Percentiles rank a stretch among this genome's conserved stretches.
These are phyloP conservation scores for Lasiodiplodia sp. DNA, from an alignment of 2,329 filamentous ascomycete genomes.

Conservation along the genomic window DNA sequence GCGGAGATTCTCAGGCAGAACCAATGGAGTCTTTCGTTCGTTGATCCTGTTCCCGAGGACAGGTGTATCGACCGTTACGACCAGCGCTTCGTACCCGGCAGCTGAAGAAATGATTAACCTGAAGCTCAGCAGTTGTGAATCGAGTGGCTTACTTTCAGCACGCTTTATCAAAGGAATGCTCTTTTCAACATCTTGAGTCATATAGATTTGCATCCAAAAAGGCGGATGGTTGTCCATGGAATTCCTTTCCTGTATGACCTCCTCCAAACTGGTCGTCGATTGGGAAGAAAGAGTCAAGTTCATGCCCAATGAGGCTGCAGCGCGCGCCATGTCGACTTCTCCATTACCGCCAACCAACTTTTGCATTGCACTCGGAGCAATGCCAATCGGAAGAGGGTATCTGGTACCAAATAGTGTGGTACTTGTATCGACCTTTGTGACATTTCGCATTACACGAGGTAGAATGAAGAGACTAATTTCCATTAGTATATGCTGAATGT, in stretches of 20 bases:
- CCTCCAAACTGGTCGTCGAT: constrained; percentile 40
- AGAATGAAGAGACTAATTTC: constrained; percentile 30
- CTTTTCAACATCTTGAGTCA: constrained; percentile 35
- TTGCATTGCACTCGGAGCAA: constrained; percentile 43
- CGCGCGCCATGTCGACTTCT: constrained; percentile 40
- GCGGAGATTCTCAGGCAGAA: constrained; percentile 32
- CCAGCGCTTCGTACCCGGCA: constrained; percentile 41
- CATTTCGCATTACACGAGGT: constrained; percentile 33
- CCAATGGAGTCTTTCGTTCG: constrained; percentile 35
- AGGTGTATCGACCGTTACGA: constrained; percentile 41
- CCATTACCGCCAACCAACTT: constrained; percentile 39
- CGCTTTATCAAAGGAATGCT: constrained; percentile 37
- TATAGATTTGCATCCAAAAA: constrained; percentile 39
- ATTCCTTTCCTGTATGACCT: constrained; percentile 35
- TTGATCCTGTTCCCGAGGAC: constrained; percentile 42
- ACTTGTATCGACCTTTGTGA: constrained; percentile 34
- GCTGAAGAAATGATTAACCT: constrained; percentile 4
- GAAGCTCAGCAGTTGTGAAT: neutral
- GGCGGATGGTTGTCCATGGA: constrained; percentile 31
- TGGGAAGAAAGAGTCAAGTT: constrained; percentile 41
- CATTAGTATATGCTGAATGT: neutral
- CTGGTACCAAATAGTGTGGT: constrained; percentile 31
- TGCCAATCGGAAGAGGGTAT: constrained; percentile 39
- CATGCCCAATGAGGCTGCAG: constrained; percentile 34
- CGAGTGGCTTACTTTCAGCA: constrained; percentile 30